Evolutionary conservation across 2,329 filamentous ascomycete species (phyloP).

Genomic region (Ceratocystis smalleyi): DNA sequence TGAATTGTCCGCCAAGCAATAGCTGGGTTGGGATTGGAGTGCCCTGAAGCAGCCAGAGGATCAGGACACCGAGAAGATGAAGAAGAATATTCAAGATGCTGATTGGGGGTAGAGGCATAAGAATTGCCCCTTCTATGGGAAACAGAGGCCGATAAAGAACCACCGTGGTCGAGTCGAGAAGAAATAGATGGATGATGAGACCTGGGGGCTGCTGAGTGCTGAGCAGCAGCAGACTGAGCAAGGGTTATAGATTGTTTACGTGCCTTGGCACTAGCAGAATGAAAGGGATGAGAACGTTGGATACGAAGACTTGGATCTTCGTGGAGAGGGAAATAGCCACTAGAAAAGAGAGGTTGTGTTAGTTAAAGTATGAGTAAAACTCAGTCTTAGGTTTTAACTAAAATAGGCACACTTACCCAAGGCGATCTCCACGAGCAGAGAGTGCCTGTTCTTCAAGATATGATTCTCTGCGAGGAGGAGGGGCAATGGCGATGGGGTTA

Average conservation of each 20-base stretch:
- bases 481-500: conserved; percentile 36
- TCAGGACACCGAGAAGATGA: not conserved
- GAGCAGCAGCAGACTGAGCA: conserved; percentile 11
- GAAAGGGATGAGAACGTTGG: conserved; percentile 38
- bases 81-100: conserved; percentile 1
- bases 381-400: not conserved
- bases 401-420: conserved; percentile 34
- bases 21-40: not conserved
- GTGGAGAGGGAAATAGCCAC: conserved; percentile 46
- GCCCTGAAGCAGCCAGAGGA: not conserved
- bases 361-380: not conserved
- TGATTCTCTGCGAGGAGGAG: conserved; percentile 8
- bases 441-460: conserved; percentile 27
- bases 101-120: not conserved
- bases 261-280: conserved; percentile 19
- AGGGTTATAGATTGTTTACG: conserved; percentile 15
- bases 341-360: conserved; percentile 21
- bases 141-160: conserved; percentile 5
- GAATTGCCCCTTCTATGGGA: conserved; percentile 1
- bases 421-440: conserved; percentile 42
- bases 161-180: conserved; percentile 2
- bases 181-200: not conserved
- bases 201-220: not conserved
- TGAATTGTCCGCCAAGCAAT: conserved; percentile 14
- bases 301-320: conserved; percentile 36